Conservation (phyloP, 2,329 filamentous ascomycete genomes). For the Arachnopeziza araneosa region DNA sequence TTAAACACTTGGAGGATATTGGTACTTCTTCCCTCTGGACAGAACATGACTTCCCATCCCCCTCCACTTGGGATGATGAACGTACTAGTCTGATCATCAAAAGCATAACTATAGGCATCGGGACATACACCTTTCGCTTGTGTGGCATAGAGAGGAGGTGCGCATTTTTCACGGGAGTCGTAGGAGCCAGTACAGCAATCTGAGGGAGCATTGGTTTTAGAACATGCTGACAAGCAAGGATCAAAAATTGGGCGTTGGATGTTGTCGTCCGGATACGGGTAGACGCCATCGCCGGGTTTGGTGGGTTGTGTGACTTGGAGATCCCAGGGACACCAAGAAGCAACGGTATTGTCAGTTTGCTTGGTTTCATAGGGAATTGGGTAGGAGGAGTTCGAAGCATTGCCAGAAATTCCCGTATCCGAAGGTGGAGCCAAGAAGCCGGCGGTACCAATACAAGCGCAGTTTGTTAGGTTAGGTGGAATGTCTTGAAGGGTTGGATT, state of each 20-base stretch:
- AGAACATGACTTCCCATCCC: constrained; percentile 75
- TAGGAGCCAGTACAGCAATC: constrained; percentile 75
- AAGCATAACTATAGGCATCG: constrained; percentile 77
- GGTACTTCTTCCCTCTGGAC: constrained; percentile 57
- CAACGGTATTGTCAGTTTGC: constrained; percentile 51
- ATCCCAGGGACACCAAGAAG: constrained; percentile 76
- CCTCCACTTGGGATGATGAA: constrained; percentile 62
- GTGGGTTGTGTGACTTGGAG: constrained; percentile 62
- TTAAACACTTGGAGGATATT: constrained; percentile 51
- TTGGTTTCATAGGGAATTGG: constrained; percentile 59
- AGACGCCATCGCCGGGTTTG: constrained; percentile 69
- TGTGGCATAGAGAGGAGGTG: constrained; percentile 61
- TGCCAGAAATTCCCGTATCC: constrained; percentile 41
- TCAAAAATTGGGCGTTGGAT: constrained; percentile 67
- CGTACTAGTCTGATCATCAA: constrained; percentile 52
- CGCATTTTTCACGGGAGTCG: constrained; percentile 57
- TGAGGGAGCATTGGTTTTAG: constrained; percentile 56
- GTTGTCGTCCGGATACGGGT: constrained; percentile 73
- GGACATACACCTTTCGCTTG: constrained; percentile 71
- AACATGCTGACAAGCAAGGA: constrained; percentile 72
- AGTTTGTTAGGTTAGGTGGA: constrained; percentile 71
- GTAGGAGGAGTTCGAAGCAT: constrained; percentile 56
- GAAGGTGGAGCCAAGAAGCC: constrained; percentile 49
- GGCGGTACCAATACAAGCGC: constrained; percentile 67
- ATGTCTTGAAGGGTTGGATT: constrained; percentile 56